Evolutionary conservation across 345 rosid species (phyloP), one percentile per base, ranked within the genome.

Genomic region (Stellera chamaejasme): DNA sequence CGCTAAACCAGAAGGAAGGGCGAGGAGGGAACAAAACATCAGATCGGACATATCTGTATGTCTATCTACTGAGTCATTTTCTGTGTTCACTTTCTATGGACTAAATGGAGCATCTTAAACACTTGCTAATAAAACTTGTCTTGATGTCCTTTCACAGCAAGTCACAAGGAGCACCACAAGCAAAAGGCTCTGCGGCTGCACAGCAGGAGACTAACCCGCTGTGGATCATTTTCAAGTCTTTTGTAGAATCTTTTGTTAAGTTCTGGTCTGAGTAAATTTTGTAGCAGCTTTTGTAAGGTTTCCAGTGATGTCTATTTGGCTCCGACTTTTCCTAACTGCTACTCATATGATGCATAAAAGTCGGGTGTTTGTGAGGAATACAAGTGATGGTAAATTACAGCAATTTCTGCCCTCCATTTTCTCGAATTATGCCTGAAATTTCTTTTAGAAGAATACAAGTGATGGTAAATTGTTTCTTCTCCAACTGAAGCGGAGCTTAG

Each of bases 31-130:
- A 44, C 61, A 77, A 85, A 55, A 74, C 78, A 8, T 54, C 84
- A 56, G 79, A 86, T 77, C 73, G 96, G 61, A 88, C 82, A 28
- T 79, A 75, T 67, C 85, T 80, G 97, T 93, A 70, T 81, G 99
- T 71, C 41, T 16, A 53, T 58, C 5, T 13, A 0, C 2, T 45
- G 0, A 10, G 50, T 58, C 49, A 28, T 7, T 56, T 42, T 64
- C 47, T 46, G 55, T 47, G 25, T 3, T 13, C 13, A 15, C 49
- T 16, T 51, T 6, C 50, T 62, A 32, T 53, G 48, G 26, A 41
- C 60, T 26, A 44, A 11, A 53, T 28, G 8, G 13, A 13, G 25
- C 45, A 11, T 11, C 46, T 46, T 19, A 19, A 19, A 19, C 23
- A 19, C 23, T 19, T 7, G 16, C 41, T 42, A 42, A 41, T 11